These are phyloP conservation scores for Kwoniella pini DNA, from an alignment of 768 basidiomycete species.

Conservation along the genomic window DNA sequence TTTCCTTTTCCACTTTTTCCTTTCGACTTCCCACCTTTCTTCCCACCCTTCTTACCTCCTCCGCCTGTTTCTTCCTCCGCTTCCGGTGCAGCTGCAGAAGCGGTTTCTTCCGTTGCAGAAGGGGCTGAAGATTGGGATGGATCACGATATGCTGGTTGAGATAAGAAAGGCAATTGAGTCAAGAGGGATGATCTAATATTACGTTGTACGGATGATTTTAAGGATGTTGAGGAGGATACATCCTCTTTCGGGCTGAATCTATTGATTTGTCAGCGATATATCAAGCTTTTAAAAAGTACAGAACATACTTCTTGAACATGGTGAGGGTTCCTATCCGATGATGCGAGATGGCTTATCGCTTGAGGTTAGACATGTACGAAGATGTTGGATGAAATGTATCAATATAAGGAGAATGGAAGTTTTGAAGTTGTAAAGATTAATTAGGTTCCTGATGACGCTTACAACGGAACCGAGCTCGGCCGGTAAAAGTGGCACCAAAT, in stretches of 20 bases:
- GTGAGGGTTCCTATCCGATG: background rate
- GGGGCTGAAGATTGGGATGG: slow-evolving; percentile 55
- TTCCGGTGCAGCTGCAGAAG: slow-evolving; percentile 15
- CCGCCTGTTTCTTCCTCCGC: slow-evolving; percentile 33
- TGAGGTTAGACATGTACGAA: background rate
- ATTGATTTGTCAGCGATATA: slow-evolving; percentile 11
- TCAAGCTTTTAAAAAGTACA: background rate
- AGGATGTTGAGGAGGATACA: slow-evolving; percentile 81
- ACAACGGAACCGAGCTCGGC: background rate
- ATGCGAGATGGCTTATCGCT: background rate
- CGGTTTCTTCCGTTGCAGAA: slow-evolving; percentile 2
- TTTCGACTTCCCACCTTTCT: slow-evolving; percentile 13
- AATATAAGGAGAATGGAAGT: background rate
- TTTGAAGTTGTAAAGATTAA: background rate
- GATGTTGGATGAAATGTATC: background rate
- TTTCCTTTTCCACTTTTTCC: slow-evolving; percentile 28
- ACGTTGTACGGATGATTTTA: slow-evolving; percentile 92
- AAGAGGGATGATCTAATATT: slow-evolving; percentile 77
- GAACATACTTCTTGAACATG: slow-evolving; percentile 56
- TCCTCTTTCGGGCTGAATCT: slow-evolving; percentile 65
- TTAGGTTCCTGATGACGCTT: slow-evolving; percentile 1
- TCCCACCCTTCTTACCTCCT: slow-evolving; percentile 10
- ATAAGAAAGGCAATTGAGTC: slow-evolving; percentile 66
- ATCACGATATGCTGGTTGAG: slow-evolving; percentile 57
- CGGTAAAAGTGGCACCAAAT: background rate